phyloP scores from a whole-genome alignment of 176 grass and related monocot genomes.

The Rhipidocladum racemiflorum region DNA sequence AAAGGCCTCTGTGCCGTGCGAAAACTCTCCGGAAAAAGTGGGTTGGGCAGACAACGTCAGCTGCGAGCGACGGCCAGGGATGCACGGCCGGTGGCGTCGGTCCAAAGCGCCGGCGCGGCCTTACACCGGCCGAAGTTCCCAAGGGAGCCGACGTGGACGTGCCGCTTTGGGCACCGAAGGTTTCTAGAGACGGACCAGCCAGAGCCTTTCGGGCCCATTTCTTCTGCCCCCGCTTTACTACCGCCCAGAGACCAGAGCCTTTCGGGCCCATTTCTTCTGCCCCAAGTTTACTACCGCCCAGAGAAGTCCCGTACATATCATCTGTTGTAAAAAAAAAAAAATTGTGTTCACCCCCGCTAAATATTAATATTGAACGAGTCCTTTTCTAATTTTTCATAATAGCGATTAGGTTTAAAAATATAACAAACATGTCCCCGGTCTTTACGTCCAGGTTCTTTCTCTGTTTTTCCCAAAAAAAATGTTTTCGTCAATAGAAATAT shows the following conservation, averaged over 20 bases:
- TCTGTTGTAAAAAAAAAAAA: too few species aligned
- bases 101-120: not conserved
- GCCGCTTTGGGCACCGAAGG: constrained; percentile 44
- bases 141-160: constrained; percentile 35
- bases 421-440: too few species aligned
- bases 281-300: not conserved
- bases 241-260: not conserved
- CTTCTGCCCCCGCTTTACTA: not conserved
- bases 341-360: too few species aligned
- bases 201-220: too few species aligned
- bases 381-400: too few species aligned
- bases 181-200: not conserved
- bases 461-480: too few species aligned
- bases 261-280: too few species aligned
- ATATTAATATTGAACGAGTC: too few species aligned
- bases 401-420: too few species aligned
- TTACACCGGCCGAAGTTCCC: not conserved
- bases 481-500: too few species aligned
- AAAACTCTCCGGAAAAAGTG: not conserved
- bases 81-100: not conserved
- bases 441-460: too few species aligned
- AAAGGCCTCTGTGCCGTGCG: not conserved
- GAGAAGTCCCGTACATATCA: not conserved
- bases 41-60: too few species aligned
- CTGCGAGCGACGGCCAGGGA: not conserved